phyloP scores from a whole-genome alignment of 2,329 filamentous ascomycete genomes.

The Aspergillus neotritici region DNA sequence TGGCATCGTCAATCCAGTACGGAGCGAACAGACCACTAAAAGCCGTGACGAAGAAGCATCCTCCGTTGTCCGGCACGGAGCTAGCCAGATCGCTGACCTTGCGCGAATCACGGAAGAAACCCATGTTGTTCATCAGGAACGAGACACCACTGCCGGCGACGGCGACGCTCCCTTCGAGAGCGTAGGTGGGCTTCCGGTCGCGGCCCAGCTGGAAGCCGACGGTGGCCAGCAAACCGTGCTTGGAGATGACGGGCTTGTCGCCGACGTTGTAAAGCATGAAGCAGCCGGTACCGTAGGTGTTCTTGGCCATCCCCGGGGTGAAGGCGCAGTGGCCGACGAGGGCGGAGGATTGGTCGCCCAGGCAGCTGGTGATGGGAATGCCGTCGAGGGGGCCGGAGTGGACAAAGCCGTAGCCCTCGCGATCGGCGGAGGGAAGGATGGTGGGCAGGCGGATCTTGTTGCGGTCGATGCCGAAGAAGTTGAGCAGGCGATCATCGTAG shows the following conservation, averaged over 20 bases:
- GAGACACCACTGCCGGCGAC: conserved; percentile 77
- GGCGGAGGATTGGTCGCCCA: conserved; percentile 82
- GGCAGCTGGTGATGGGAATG: conserved; percentile 70
- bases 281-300: conserved; percentile 85
- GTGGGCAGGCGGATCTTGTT: conserved; percentile 70
- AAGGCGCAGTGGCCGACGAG: conserved; percentile 84
- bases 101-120: conserved; percentile 55
- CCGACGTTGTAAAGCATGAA: conserved; percentile 89
- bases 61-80: conserved; percentile 68
- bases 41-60: conserved; percentile 80
- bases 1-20: conserved; percentile 91
- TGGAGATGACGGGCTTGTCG: conserved; percentile 76
- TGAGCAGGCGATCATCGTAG: conserved; percentile 70
- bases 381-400: conserved; percentile 62
- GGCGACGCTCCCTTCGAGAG: conserved; percentile 76
- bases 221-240: conserved; percentile 75
- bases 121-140: conserved; percentile 63
- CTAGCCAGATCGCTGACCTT: conserved; percentile 61
- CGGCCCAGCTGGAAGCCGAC: conserved; percentile 79
- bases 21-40: conserved; percentile 88
- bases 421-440: conserved; percentile 75
- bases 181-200: conserved; percentile 64
- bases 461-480: conserved; percentile 72
- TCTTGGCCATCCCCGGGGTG: conserved; percentile 75
- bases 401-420: conserved; percentile 65